Percentiles rank a stretch among this genome's conserved stretches.
These are phyloP conservation scores for Trypanosoma platydactyli DNA, from an alignment of 208 protist genomes.

Conservation along the genomic window DNA sequence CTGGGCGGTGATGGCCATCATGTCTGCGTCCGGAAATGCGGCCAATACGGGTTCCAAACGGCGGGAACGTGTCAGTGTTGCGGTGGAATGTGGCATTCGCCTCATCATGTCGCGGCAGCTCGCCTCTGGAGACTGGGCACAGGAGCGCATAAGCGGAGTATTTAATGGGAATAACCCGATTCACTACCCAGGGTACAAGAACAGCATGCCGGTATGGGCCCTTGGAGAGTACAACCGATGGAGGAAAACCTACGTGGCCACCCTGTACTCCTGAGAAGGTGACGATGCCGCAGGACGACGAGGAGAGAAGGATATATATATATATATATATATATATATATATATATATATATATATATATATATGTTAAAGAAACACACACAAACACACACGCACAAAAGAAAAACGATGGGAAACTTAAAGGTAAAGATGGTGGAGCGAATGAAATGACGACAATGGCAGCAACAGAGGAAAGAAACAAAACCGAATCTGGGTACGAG, in stretches of 20 bases:
- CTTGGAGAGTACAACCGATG: conserved; percentile 86
- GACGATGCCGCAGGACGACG: not conserved
- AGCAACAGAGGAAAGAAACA: too few species aligned
- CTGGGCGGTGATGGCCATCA: conserved; percentile 95
- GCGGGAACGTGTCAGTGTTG: conserved; percentile 37
- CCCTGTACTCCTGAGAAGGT: not conserved
- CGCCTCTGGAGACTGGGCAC: conserved; percentile 83
- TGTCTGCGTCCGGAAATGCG: conserved; percentile 70
- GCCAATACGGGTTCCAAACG: conserved; percentile 29
- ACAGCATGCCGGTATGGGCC: conserved; percentile 97
- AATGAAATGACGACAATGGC: not conserved
- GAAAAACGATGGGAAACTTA: not conserved
- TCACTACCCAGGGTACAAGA: conserved; percentile 96
- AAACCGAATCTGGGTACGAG: too few species aligned
- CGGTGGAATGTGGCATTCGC: conserved; percentile 82
- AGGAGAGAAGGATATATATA: not conserved
- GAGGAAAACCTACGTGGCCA: conserved; percentile 45
- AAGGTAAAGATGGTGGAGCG: not conserved
- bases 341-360: too few species aligned
- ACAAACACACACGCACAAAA: too few species aligned
- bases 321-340: too few species aligned
- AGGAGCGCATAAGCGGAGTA: conserved; percentile 95
- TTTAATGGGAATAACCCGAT: conserved; percentile 99
- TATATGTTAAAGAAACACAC: too few species aligned
- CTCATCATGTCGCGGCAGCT: conserved; percentile 89